Conservation (phyloP, 2,329 filamentous ascomycete species). For the Trichoderma sp. region DNA sequence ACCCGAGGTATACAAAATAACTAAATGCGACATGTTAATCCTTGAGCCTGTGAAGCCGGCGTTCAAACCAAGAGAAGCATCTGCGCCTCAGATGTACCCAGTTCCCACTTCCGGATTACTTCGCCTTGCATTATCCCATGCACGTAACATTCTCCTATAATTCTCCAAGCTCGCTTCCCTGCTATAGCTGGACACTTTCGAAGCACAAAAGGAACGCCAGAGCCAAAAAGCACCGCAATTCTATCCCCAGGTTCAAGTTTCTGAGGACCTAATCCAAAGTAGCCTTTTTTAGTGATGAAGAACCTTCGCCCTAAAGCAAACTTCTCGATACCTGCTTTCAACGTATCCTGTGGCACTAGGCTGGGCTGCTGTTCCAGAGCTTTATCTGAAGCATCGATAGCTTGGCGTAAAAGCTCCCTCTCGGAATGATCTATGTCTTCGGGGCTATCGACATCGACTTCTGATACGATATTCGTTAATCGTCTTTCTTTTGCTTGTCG, state of each 20-base stretch:
- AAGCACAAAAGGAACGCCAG: slow-evolving; percentile 7
- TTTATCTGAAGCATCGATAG: background rate
- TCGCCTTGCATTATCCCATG: slow-evolving; percentile 20
- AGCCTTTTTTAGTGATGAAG: slow-evolving; percentile 11
- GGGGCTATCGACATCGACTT: no score
- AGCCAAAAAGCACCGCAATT: background rate
- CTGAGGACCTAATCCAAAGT: slow-evolving; percentile 10
- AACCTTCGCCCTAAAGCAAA: slow-evolving; percentile 3
- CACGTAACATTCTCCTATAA: slow-evolving; percentile 10
- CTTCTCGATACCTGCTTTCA: slow-evolving; percentile 2
- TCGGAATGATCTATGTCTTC: background rate
- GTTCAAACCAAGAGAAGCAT: background rate
- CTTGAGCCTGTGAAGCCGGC: background rate
- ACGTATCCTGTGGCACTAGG: background rate
- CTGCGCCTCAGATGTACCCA: background rate
- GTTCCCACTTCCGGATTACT: background rate
- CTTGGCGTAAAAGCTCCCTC: background rate
- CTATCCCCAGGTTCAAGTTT: slow-evolving; percentile 3
- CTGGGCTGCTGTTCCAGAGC: background rate
- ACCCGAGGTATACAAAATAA: no score
- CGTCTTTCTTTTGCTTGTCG: background rate
- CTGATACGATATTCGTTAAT: background rate
- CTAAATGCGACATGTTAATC: background rate
- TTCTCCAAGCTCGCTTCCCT: slow-evolving; percentile 2
- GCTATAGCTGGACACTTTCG: background rate